phyloP scores from a whole-genome alignment of 2,329 filamentous ascomycete species.

The Scolecobasidium constrictum region DNA sequence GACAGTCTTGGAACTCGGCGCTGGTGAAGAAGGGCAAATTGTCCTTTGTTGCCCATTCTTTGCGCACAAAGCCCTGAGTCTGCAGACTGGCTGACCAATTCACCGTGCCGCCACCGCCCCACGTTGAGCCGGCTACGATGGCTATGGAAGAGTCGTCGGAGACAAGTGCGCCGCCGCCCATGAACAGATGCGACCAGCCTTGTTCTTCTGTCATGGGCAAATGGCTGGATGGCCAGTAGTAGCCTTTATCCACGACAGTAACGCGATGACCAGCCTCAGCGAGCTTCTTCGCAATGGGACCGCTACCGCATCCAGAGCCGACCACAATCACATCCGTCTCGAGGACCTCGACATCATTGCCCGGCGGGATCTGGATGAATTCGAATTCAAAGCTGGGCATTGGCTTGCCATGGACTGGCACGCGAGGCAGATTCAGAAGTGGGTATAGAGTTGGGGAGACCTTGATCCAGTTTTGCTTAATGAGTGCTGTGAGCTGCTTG shows the following conservation, averaged over 20 bases:
- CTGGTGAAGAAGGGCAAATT: conserved; percentile 64
- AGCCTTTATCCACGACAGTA: conserved; percentile 72
- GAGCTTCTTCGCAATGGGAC: conserved; percentile 68
- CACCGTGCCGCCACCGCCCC: conserved; percentile 78
- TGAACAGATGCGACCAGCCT: conserved; percentile 55
- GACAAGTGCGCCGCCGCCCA: conserved; percentile 51
- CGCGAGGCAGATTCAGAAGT: conserved; percentile 47
- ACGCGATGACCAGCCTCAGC: conserved; percentile 66
- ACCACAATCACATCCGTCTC: conserved; percentile 77
- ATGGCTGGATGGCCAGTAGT: conserved; percentile 60
- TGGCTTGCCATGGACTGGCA: conserved; percentile 43
- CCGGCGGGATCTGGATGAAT: conserved; percentile 52
- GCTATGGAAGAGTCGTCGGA: conserved; percentile 41
- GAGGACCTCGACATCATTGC: conserved; percentile 43
- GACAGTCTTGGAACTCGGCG: conserved; percentile 60
- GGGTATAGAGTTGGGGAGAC: conserved; percentile 44
- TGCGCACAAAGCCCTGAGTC: conserved; percentile 64
- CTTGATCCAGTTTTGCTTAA: conserved; percentile 44
- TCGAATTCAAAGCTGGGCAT: conserved; percentile 44
- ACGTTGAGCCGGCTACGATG: conserved; percentile 59
- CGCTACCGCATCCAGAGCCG: conserved; percentile 79
- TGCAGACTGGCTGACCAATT: conserved; percentile 68
- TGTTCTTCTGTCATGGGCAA: conserved; percentile 62
- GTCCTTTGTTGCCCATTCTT: conserved; percentile 63
- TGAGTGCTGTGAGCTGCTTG: conserved; percentile 44